phyloP scores from a whole-genome alignment of 2,329 filamentous ascomycete species.

The Colletotrichum higginsianum region DNA sequence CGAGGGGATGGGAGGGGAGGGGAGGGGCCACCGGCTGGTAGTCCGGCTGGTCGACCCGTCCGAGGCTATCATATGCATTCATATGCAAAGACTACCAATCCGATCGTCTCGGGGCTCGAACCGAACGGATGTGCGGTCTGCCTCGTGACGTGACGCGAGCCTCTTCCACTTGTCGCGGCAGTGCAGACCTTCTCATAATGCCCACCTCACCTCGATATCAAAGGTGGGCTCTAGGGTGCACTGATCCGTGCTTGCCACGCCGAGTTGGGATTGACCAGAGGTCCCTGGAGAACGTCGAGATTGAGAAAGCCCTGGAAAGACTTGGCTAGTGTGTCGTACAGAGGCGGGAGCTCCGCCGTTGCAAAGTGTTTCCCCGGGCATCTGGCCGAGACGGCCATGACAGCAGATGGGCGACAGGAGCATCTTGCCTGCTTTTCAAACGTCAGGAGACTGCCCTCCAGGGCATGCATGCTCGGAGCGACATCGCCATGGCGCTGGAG shows the following conservation, averaged over 20 bases:
- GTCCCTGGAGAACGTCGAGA: not conserved
- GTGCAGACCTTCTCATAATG: not conserved
- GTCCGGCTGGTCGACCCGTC: not conserved
- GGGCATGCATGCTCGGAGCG: not conserved
- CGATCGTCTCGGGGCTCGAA: not conserved
- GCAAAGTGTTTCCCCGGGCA: constrained; percentile 23
- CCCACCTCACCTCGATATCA: not conserved
- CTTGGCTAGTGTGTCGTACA: not conserved
- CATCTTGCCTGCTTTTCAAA: not conserved
- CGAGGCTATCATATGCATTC: not conserved
- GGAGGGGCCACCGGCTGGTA: too few relatives aligned
- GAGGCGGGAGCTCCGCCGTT: constrained; percentile 8
- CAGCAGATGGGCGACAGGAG: not conserved
- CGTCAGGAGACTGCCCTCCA: not conserved
- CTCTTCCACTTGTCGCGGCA: too few relatives aligned
- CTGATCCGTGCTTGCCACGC: constrained; percentile 2
- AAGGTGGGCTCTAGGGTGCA: not conserved
- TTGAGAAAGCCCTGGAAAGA: too few relatives aligned
- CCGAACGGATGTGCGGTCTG: not conserved
- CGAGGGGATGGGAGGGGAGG: not conserved
- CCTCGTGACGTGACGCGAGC: too few relatives aligned
- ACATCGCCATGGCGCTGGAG: not conserved
- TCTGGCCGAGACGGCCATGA: constrained; percentile 26
- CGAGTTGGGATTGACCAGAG: not conserved
- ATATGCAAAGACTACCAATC: not conserved